Evolutionary conservation across 305 asterid genomes (phyloP).

Genomic region (Caryopteris hybrid): DNA sequence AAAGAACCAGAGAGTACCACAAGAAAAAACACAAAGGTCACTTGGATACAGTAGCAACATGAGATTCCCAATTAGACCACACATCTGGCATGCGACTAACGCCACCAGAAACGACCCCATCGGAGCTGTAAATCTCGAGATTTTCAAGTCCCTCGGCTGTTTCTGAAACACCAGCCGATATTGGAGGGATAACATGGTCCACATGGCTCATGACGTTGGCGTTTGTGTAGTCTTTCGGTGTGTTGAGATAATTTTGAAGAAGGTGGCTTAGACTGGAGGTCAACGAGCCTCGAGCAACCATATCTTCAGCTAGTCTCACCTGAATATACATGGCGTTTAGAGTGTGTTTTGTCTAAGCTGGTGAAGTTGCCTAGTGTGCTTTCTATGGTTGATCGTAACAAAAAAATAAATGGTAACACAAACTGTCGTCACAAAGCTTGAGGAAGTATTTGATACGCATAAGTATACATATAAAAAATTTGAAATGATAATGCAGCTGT

Average conservation of each 20-base stretch:
- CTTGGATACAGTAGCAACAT: slow-evolving; percentile 41
- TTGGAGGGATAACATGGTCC: slow-evolving; percentile 37
- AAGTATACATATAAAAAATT: no score
- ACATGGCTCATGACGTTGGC: slow-evolving; percentile 27
- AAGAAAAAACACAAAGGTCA: slow-evolving; percentile 19
- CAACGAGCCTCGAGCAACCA: slow-evolving; percentile 75
- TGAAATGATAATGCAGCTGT: no score
- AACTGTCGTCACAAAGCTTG: no score
- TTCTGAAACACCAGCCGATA: slow-evolving; percentile 27
- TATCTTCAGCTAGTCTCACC: slow-evolving; percentile 91
- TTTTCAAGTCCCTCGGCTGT: slow-evolving; percentile 38
- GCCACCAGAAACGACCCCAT: slow-evolving; percentile 31
- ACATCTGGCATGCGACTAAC: slow-evolving; percentile 38
- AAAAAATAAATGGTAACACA: no score
- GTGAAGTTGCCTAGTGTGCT: background rate
- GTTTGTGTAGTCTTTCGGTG: slow-evolving; percentile 33
- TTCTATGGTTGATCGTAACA: background rate
- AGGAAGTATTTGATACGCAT: no score
- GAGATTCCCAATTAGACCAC: slow-evolving; percentile 64
- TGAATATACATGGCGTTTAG: slow-evolving; percentile 8
- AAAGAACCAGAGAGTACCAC: no score
- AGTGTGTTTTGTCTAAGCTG: background rate
- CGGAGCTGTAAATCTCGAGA: slow-evolving; percentile 30
- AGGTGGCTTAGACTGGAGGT: slow-evolving; percentile 74
- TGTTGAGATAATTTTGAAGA: slow-evolving; percentile 60